phyloP scores from a whole-genome alignment of 1,139 yeast genomes.

The Pichia sp. region DNA sequence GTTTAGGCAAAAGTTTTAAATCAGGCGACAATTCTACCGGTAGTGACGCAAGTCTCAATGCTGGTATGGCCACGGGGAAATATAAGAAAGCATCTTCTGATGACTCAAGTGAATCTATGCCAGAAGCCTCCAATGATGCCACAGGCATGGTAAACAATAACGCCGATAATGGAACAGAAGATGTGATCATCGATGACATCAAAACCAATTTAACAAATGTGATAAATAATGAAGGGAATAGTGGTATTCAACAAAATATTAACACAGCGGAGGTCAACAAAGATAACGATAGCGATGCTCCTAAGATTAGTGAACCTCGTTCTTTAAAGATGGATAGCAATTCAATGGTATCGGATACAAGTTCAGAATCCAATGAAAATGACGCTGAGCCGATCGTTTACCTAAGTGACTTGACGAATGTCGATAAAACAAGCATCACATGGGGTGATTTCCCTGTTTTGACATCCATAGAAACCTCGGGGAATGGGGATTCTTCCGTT shows the following conservation, averaged over 20 bases:
- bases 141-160: neutral
- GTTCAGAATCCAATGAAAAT: conserved; percentile 1
- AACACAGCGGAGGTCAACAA: too few relatives aligned
- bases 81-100: too few relatives aligned
- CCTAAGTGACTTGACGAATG: conserved; percentile 5
- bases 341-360: too few relatives aligned
- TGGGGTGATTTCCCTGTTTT: conserved; percentile 4
- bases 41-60: conserved; percentile 2
- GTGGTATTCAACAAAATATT: too few relatives aligned
- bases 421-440: conserved; percentile 6
- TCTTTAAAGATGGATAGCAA: too few relatives aligned
- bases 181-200: too few relatives aligned
- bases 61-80: neutral
- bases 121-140: neutral
- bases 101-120: neutral
- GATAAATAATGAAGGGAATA: too few relatives aligned
- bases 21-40: neutral
- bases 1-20: conserved; percentile 1
- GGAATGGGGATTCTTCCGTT: neutral
- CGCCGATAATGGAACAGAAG: neutral
- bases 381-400: conserved; percentile 1
- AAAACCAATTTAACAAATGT: too few relatives aligned
- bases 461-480: neutral
- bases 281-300: too few relatives aligned
- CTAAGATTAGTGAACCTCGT: too few relatives aligned